Base-by-base conservation (phyloP, 805 yeast species). In the Cyberlindnera meyerae region DNA sequence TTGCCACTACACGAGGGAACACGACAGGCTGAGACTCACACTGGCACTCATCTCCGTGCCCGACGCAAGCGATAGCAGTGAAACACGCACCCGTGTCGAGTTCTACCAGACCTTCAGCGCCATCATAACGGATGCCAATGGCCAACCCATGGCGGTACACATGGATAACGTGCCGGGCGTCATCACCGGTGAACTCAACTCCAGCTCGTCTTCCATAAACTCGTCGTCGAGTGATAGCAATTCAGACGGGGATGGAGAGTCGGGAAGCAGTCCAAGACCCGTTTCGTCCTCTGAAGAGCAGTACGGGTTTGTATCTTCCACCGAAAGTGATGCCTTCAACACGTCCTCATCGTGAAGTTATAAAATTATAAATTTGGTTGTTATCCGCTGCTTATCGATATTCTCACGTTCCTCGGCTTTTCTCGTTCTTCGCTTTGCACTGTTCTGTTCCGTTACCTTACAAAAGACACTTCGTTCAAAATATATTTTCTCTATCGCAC, bases 1-100 rank as follows among this genome's bases (percentile, higher is more conserved):
- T 18, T 40, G 41, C 24, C 44, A 40, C 27, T 40, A 40, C 20
- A 15, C 17, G 5, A 15, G 44, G 27, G 39, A 31, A 16, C 29
- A 34, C 26, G 24, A 34, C 29, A 18, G 27, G 3, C 29, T 36
- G 14, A 33, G 26, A 7, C 28, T 36, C 18, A 14, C 30, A 9
- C 30, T 40, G 15, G 33, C 30, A 5, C 16, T 36, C 27, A 27
- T 36, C 24, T 24, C 34, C 9, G 31, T 36, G 12, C 12, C 13
- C 6, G 16, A 8, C 5, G 11, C 20, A 13, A 22, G 12, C 8
- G 30, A 22, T 18, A 37, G 35, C 13, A 7, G 13, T 6, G 14
- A 20, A 20, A 20, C 13, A 16, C 37, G 29, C 21, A 31, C 20
- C 12, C 15, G 18, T 12, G 24, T 38, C 26, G 34, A 38, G 27